Evolutionary conservation across 148 eudicot species (phyloP).

Genomic region (Gaultheria prostrata): DNA sequence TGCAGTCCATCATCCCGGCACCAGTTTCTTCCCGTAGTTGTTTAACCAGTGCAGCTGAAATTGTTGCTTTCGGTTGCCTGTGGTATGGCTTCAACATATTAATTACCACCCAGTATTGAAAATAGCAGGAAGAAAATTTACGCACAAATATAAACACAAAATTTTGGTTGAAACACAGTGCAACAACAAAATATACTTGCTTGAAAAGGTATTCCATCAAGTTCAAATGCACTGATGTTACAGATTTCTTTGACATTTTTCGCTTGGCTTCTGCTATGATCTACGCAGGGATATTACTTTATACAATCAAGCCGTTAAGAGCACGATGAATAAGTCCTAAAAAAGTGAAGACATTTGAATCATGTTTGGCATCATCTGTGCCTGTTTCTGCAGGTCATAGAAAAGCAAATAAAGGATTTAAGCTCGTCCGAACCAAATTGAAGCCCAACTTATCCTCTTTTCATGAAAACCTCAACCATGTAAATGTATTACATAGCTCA

Average conservation of each 20-base stretch:
- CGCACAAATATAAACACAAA: not conserved
- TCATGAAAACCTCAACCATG: not conserved
- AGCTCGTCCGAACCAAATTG: not conserved
- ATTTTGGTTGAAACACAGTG: not conserved
- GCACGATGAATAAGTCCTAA: not conserved
- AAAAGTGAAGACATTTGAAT: not conserved
- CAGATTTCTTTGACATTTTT: not conserved
- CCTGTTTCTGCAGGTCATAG: not conserved
- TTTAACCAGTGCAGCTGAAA: constrained; percentile 90
- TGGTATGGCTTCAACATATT: constrained; percentile 9
- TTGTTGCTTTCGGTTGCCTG: constrained; percentile 60
- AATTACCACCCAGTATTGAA: constrained; percentile 3
- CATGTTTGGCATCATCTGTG: not conserved
- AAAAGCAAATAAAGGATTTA: not conserved
- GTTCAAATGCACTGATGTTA: not conserved
- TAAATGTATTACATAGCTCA: not conserved
- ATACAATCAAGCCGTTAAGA: not conserved
- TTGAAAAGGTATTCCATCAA: not conserved
- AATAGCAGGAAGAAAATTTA: not conserved
- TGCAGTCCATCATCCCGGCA: constrained; percentile 99
- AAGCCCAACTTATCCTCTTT: not conserved
- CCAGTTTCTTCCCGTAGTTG: constrained; percentile 91
- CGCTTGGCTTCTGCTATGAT: not conserved
- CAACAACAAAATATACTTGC: not conserved
- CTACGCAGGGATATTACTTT: not conserved